These are phyloP conservation scores for Centaurea solstitialis DNA, from an alignment of 129 eudicot species.

Conservation along the genomic window DNA sequence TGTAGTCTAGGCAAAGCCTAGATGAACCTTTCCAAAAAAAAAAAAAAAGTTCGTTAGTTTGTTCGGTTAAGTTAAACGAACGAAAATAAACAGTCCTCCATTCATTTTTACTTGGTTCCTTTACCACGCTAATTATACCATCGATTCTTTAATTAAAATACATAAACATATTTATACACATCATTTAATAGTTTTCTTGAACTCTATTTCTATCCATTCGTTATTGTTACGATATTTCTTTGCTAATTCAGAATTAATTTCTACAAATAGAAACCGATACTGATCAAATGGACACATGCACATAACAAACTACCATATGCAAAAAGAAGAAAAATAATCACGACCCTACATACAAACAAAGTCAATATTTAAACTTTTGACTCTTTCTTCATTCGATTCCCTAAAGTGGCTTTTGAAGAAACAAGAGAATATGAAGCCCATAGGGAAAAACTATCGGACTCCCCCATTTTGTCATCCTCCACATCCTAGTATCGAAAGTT, in stretches of 20 bases:
- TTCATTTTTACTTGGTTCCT: too few species aligned
- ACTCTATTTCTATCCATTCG: not conserved
- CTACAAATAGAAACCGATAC: not conserved
- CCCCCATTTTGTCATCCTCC: conserved; percentile 7
- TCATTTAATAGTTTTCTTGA: not conserved
- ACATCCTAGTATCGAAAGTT: conserved; percentile 2
- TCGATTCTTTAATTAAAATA: not conserved
- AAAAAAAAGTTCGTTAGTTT: too few species aligned
- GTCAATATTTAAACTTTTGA: not conserved
- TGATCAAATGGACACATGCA: not conserved
- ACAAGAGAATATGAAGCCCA: conserved; percentile 15
- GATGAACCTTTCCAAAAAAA: too few species aligned
- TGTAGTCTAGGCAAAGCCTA: too few species aligned
- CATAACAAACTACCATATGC: not conserved
- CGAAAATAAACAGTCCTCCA: too few species aligned
- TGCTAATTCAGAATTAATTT: not conserved
- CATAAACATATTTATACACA: not conserved
- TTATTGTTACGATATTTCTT: not conserved
- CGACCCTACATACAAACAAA: not conserved
- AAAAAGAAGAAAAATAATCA: not conserved
- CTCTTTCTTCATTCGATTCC: conserved; percentile 8
- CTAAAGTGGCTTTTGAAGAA: conserved; percentile 9
- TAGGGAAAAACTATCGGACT: conserved; percentile 12
- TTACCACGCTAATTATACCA: too few species aligned
- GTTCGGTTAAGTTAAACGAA: too few species aligned